Evolutionary conservation across 108 stramenopile species (phyloP).

Genomic region (Nitzschia sp.): DNA sequence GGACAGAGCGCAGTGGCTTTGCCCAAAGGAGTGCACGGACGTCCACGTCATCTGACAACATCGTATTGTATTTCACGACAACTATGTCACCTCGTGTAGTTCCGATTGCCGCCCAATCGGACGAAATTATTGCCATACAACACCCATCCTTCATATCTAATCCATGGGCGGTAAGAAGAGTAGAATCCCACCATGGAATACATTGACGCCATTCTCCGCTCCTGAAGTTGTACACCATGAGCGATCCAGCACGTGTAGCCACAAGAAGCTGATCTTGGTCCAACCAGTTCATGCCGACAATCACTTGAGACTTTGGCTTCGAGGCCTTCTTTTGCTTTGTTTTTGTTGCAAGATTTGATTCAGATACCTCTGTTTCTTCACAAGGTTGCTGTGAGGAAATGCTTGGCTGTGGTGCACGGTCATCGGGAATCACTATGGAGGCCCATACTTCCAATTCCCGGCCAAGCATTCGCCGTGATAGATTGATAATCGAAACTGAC

Average conservation of each 20-base stretch:
- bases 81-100: constrained; percentile 64
- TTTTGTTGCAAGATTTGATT: neutral
- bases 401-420: constrained; percentile 17
- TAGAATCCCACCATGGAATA: constrained; percentile 47
- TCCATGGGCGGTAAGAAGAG: constrained; percentile 10
- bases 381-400: too few relatives aligned
- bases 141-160: constrained; percentile 51
- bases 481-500: constrained; percentile 35
- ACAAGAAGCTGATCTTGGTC: constrained; percentile 37
- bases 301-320: constrained; percentile 43
- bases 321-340: constrained; percentile 40
- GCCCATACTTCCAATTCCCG: neutral
- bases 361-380: too few relatives aligned
- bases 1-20: constrained; percentile 41
- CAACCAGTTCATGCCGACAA: constrained; percentile 64
- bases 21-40: constrained; percentile 9
- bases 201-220: constrained; percentile 33
- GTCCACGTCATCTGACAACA: neutral
- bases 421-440: constrained; percentile 30
- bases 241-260: constrained; percentile 56
- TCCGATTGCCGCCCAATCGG: constrained; percentile 48
- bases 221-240: constrained; percentile 43
- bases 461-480: neutral
- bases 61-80: constrained; percentile 5
- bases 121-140: constrained; percentile 50